These are phyloP conservation scores for Penicillium canescens DNA, from an alignment of 495 filamentous ascomycete genomes.

Conservation along the genomic window DNA sequence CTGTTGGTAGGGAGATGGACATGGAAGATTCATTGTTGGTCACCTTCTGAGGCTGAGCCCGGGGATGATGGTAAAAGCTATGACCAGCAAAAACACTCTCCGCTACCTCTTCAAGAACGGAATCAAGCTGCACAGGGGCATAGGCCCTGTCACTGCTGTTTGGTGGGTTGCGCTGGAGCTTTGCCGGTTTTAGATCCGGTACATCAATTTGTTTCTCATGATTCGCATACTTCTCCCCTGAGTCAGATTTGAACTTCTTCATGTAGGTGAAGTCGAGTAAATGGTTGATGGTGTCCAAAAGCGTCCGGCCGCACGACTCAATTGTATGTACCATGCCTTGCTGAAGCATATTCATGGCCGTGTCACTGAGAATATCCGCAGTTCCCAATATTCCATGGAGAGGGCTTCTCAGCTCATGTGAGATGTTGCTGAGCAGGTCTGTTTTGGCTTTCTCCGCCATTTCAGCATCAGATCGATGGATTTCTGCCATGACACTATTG, in stretches of 20 bases:
- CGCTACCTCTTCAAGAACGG: conserved; percentile 57
- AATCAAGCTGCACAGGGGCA: conserved; percentile 39
- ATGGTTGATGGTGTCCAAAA: conserved; percentile 71
- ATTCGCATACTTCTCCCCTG: background rate
- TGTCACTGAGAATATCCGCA: conserved; percentile 61
- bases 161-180: background rate
- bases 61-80: conserved; percentile 28
- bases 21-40: background rate
- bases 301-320: conserved; percentile 62
- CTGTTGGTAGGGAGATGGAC: conserved; percentile 1
- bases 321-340: conserved; percentile 63
- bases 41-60: conserved; percentile 13
- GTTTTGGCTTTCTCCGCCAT: conserved; percentile 56
- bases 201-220: background rate
- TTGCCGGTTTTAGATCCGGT: too few species aligned
- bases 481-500: conserved; percentile 62
- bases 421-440: conserved; percentile 67
- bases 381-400: conserved; percentile 66
- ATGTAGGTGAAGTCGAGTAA: conserved; percentile 54
- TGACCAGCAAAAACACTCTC: conserved; percentile 59
- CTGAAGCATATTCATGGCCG: conserved; percentile 54
- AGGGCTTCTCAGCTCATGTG: conserved; percentile 68
- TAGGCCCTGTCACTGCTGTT: conserved; percentile 1
- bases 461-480: conserved; percentile 52
- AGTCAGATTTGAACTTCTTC: conserved; percentile 11